Evolutionary conservation across 257 asterid species (phyloP).

Genomic region (Knoxia roxburghii): DNA sequence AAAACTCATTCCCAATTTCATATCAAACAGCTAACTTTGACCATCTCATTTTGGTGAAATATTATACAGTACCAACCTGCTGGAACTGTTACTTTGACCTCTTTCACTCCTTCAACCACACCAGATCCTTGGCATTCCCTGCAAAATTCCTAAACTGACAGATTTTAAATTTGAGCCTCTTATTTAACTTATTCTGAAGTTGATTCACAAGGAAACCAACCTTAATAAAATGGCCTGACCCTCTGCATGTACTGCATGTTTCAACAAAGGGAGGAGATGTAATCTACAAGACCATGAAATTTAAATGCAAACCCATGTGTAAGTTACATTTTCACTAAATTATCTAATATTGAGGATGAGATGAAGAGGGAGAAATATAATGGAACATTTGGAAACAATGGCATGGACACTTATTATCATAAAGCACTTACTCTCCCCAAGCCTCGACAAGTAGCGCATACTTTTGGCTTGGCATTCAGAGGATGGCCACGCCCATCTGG

Average conservation of each 20-base stretch:
- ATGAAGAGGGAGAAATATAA: background rate
- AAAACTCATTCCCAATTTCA: background rate
- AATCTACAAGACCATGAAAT: conserved; percentile 38
- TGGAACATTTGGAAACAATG: background rate
- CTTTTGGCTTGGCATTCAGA: conserved; percentile 49
- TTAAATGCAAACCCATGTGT: background rate
- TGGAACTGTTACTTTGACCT: conserved; percentile 75
- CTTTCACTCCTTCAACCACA: conserved; percentile 58
- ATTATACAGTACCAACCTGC: conserved; percentile 49
- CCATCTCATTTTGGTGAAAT: conserved; percentile 1
- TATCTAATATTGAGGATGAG: background rate
- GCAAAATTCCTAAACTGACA: conserved; percentile 52
- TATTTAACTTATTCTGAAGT: conserved; percentile 9
- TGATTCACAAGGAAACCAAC: conserved; percentile 30
- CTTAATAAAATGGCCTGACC: conserved; percentile 70
- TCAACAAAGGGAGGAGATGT: conserved; percentile 75
- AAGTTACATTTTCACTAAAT: conserved; percentile 14
- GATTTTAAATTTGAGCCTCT: conserved; percentile 6
- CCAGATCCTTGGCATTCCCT: conserved; percentile 72
- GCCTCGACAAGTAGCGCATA: conserved; percentile 74
- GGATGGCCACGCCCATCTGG: conserved; percentile 87
- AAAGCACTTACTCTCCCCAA: conserved; percentile 63
- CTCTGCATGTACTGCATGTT: conserved; percentile 69
- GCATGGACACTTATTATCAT: background rate
- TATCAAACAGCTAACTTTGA: background rate